phyloP scores from a whole-genome alignment of 768 basidiomycete species.

The Megacollybia marginata region DNA sequence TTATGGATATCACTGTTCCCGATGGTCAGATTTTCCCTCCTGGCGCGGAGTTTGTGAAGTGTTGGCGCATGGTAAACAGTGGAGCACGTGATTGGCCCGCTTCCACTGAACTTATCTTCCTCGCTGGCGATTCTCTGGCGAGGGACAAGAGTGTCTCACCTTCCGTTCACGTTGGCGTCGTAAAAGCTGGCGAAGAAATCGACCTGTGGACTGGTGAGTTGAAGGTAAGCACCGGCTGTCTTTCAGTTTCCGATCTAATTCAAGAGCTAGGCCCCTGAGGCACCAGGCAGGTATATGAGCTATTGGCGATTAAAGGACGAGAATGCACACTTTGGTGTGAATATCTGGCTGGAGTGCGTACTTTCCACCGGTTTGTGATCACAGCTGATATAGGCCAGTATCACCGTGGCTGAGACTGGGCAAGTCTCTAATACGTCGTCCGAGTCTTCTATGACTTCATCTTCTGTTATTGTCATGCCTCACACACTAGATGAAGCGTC shows the following conservation, averaged over 20 bases:
- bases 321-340: constrained; percentile 59
- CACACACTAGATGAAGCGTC: constrained; percentile 1
- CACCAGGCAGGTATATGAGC: constrained; percentile 63
- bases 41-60: constrained; percentile 81
- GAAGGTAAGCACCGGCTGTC: constrained; percentile 39
- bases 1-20: constrained; percentile 63
- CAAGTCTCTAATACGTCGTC: constrained; percentile 16
- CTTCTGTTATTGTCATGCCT: constrained; percentile 68
- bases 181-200: constrained; percentile 48
- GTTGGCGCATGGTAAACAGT: constrained; percentile 69
- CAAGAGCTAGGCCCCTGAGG: constrained; percentile 55
- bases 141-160: constrained; percentile 22
- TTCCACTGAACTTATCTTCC: constrained; percentile 58
- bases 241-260: background rate
- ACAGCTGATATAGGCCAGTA: constrained; percentile 28
- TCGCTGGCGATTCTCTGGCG: constrained; percentile 59
- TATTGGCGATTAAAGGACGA: constrained; percentile 70
- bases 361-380: background rate
- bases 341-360: constrained; percentile 75
- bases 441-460: constrained; percentile 54
- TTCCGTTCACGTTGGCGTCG: constrained; percentile 43
- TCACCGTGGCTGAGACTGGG: constrained; percentile 55
- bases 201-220: constrained; percentile 70
- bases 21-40: constrained; percentile 75
- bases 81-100: constrained; percentile 61